Percentiles rank a stretch among this genome's conserved stretches.
Evolutionary conservation across 2,329 filamentous ascomycete species (phyloP).

Genomic region (Trichoderma cornu-damae): DNA sequence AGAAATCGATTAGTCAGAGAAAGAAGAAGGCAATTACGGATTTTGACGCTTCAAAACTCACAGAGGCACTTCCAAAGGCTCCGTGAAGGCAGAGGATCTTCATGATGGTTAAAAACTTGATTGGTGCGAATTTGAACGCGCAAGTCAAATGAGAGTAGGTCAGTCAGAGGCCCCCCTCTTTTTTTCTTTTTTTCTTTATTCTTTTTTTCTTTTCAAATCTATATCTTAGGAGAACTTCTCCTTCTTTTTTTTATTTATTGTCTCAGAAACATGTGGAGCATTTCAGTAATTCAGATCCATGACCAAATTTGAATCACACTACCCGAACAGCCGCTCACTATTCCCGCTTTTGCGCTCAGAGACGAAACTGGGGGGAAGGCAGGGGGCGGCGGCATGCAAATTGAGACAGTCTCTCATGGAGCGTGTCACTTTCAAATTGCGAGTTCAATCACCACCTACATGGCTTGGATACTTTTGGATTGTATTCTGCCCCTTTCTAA

Average conservation of each 20-base stretch:
- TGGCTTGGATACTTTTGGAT: neutral
- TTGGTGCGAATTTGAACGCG: neutral
- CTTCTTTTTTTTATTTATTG: too few relatives aligned
- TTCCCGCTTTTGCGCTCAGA: neutral
- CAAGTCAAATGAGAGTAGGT: too few relatives aligned
- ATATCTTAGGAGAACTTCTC: too few relatives aligned
- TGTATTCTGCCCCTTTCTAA: neutral
- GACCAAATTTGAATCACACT: neutral
- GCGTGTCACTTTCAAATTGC: neutral
- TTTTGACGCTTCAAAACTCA: constrained; percentile 29
- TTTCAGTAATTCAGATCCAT: neutral
- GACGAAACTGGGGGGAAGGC: neutral
- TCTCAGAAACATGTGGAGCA: neutral
- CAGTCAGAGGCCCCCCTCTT: too few relatives aligned
- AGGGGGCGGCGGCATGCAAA: neutral
- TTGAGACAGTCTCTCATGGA: neutral
- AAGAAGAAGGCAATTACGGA: neutral
- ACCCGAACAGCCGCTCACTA: neutral
- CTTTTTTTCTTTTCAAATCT: neutral
- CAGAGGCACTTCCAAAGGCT: constrained; percentile 52
- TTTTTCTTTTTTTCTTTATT: neutral
- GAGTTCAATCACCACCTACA: neutral
- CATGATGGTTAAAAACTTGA: constrained; percentile 33
- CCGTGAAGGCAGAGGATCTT: constrained; percentile 54
- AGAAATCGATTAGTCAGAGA: neutral